phyloP scores from a whole-genome alignment of 2,329 filamentous ascomycete species.

The Colletotrichum sp. region DNA sequence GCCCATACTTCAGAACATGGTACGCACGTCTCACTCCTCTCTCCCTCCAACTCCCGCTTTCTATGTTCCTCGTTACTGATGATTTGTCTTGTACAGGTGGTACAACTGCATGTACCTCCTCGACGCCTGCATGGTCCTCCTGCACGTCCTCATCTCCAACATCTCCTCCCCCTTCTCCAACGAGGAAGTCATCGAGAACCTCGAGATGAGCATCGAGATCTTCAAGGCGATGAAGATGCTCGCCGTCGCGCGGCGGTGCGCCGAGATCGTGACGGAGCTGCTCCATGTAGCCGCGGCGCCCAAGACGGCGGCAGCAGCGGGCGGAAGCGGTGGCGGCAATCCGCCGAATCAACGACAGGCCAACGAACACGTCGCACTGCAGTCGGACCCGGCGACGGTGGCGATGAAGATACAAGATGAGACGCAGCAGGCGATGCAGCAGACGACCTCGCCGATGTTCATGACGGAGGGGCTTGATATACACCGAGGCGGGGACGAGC shows the following conservation, averaged over 20 bases:
- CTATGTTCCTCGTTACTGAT: neutral
- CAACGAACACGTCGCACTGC: neutral
- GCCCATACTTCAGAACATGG: constrained; percentile 18
- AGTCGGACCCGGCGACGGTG: neutral
- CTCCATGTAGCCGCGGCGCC: neutral
- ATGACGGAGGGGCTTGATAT: neutral
- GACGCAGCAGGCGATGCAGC: neutral
- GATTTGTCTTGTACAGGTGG: neutral
- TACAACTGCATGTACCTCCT: constrained; percentile 21
- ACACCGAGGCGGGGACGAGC: neutral
- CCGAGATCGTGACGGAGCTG: constrained; percentile 14
- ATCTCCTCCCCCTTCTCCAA: constrained; percentile 5
- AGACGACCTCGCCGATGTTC: neutral
- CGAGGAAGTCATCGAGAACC: constrained; percentile 12
- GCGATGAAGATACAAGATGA: neutral
- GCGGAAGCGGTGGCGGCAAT: neutral
- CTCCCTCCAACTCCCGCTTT: neutral
- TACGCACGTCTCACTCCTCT: neutral
- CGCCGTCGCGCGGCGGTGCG: constrained; percentile 12
- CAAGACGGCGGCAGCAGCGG: neutral
- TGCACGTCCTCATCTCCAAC: constrained; percentile 17
- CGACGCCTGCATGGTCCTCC: constrained; percentile 16
- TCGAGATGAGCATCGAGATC: constrained; percentile 19
- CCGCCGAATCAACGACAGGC: neutral
- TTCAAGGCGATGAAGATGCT: constrained; percentile 21